A percentile compares a stretch with the other conserved stretches of the same genome.
Conservation (phyloP, 129 eudicot genomes). For the Ambrosia trifida region DNA sequence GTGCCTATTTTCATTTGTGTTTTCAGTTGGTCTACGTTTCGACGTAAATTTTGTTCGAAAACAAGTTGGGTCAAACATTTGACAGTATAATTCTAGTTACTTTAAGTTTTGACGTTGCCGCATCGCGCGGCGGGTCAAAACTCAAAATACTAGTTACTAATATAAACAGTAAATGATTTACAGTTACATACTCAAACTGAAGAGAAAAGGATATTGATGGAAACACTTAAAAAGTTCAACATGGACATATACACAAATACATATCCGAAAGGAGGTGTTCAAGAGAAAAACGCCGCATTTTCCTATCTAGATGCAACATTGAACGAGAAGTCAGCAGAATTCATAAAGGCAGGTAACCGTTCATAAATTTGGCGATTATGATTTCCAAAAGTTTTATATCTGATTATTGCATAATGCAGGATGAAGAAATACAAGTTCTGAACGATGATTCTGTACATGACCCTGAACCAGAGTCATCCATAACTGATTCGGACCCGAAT, state of each 20-base stretch:
- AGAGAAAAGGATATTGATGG: slow-evolving; percentile 61
- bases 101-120: too few relatives aligned
- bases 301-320: slow-evolving; percentile 29
- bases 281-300: slow-evolving; percentile 21
- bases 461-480: slow-evolving; percentile 43
- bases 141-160: too few relatives aligned
- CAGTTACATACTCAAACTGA: slow-evolving; percentile 64
- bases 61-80: too few relatives aligned
- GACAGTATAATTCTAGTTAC: too few relatives aligned
- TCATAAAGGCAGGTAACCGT: slow-evolving; percentile 43
- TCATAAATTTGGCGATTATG: not conserved
- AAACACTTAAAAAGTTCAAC: slow-evolving; percentile 39
- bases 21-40: too few relatives aligned
- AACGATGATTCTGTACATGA: slow-evolving; percentile 23
- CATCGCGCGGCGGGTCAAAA: too few relatives aligned
- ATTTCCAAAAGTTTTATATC: slow-evolving; percentile 9
- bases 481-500: slow-evolving; percentile 34
- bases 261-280: slow-evolving; percentile 25
- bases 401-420: slow-evolving; percentile 38
- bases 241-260: slow-evolving; percentile 18
- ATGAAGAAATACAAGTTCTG: slow-evolving; percentile 51
- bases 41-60: too few relatives aligned
- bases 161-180: slow-evolving; percentile 4
- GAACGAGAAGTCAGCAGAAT: slow-evolving; percentile 36
- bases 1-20: too few relatives aligned